These are phyloP conservation scores for Globisporangium apiculatum DNA, from an alignment of 352 stramenopile genomes.

Conservation along the genomic window DNA sequence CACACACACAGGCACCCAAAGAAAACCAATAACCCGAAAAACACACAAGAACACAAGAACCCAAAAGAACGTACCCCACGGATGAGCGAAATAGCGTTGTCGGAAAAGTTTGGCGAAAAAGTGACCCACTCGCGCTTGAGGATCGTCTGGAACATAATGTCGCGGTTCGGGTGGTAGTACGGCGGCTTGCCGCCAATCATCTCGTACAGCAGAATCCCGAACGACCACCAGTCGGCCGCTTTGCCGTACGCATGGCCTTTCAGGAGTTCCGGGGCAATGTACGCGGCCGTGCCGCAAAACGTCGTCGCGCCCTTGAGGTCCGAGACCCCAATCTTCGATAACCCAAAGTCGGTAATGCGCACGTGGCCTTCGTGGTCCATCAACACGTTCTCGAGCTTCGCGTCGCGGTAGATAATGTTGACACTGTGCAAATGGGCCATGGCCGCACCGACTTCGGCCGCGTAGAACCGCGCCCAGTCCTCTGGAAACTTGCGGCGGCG, in stretches of 20 bases:
- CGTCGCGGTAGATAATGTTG: slow-evolving; percentile 95
- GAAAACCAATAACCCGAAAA: neutral
- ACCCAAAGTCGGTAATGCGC: slow-evolving; percentile 92
- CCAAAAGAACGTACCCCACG: slow-evolving; percentile 68
- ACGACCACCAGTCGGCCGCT: slow-evolving; percentile 93
- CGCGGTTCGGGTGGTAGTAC: slow-evolving; percentile 88
- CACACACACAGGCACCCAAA: no score
- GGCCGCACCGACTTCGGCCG: slow-evolving; percentile 90
- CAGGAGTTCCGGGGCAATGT: slow-evolving; percentile 90
- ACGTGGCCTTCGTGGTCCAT: slow-evolving; percentile 93
- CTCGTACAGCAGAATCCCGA: slow-evolving; percentile 93
- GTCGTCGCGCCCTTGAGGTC: slow-evolving; percentile 84
- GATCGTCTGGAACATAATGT: slow-evolving; percentile 92
- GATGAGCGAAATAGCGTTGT: slow-evolving; percentile 86
- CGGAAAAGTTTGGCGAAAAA: slow-evolving; percentile 93
- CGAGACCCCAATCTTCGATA: slow-evolving; percentile 90
- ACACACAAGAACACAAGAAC: slow-evolving; percentile 3
- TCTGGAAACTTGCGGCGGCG: slow-evolving; percentile 87
- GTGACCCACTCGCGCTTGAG: slow-evolving; percentile 90
- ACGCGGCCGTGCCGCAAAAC: slow-evolving; percentile 92
- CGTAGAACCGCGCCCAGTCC: slow-evolving; percentile 89
- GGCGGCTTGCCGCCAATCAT: slow-evolving; percentile 92
- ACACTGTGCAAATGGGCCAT: slow-evolving; percentile 90
- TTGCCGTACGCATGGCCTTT: slow-evolving; percentile 87
- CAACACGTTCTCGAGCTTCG: slow-evolving; percentile 94